A percentile compares a stretch with the other conserved stretches of the same genome.
phyloP scores from a whole-genome alignment of 768 basidiomycete genomes.

The Podaxis carcinomalis region DNA sequence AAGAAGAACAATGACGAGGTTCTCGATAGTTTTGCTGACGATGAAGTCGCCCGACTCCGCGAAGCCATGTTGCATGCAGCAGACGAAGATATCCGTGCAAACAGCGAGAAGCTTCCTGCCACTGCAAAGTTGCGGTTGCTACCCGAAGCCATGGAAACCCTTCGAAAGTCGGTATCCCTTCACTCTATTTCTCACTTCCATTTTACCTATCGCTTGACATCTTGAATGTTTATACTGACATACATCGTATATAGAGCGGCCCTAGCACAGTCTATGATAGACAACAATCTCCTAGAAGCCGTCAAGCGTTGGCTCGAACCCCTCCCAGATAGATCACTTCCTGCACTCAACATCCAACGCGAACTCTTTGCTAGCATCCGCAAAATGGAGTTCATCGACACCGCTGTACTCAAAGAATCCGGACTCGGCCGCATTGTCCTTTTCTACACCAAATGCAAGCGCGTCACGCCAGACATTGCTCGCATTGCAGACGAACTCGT shows the following conservation, averaged over 20 bases:
- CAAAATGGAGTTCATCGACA: conserved; percentile 93
- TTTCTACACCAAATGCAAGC: conserved; percentile 95
- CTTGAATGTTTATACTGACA: conserved; percentile 12
- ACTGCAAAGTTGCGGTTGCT: conserved; percentile 79
- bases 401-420: conserved; percentile 84
- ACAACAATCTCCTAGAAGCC: conserved; percentile 90
- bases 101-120: conserved; percentile 77
- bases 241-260: conserved; percentile 59
- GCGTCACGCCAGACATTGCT: conserved; percentile 77
- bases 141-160: conserved; percentile 85
- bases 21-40: conserved; percentile 84
- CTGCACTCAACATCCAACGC: conserved; percentile 92
- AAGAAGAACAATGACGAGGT: conserved; percentile 76
- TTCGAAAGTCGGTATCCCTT: conserved; percentile 67
- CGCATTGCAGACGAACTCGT: conserved; percentile 83
- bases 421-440: conserved; percentile 84
- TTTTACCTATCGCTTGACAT: neutral
- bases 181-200: neutral
- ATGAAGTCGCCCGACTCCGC: conserved; percentile 84
- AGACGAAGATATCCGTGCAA: conserved; percentile 77
- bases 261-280: conserved; percentile 87
- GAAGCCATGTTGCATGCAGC: conserved; percentile 86
- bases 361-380: conserved; percentile 81
- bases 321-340: conserved; percentile 86
- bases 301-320: conserved; percentile 93